phyloP scores from a whole-genome alignment of 352 stramenopile genomes.

The Phytophthora pinifolia region DNA sequence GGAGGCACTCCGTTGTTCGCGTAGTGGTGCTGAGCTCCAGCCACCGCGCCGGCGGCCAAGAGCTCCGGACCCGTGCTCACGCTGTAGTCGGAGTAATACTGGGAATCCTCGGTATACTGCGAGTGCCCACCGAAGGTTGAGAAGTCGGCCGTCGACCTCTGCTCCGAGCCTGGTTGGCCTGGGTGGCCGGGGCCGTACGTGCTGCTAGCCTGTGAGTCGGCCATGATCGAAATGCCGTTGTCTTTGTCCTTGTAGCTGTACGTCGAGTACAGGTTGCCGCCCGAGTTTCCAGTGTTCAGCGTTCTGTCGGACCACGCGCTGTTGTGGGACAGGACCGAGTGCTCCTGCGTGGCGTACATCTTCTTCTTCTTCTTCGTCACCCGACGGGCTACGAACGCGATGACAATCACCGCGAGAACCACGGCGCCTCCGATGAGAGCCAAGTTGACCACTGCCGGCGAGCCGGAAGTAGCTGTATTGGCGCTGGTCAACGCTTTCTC shows the following conservation, averaged over 20 bases:
- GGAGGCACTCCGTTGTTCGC: conserved; percentile 10
- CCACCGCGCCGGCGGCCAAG: conserved; percentile 4
- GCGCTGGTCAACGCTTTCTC: conserved; percentile 17
- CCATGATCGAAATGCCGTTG: conserved; percentile 25
- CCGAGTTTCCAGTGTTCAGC: conserved; percentile 11
- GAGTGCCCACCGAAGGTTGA: conserved; percentile 17
- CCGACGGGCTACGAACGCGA: conserved; percentile 48
- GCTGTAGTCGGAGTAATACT: conserved; percentile 39
- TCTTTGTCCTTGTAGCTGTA: conserved; percentile 33
- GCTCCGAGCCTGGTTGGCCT: conserved; percentile 21
- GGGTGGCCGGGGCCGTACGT: conserved; percentile 18
- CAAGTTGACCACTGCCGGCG: conserved; percentile 41
- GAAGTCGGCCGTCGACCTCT: conserved; percentile 36
- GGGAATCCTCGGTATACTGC: conserved; percentile 21
- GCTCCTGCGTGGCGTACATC: conserved; percentile 30
- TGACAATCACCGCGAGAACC: conserved; percentile 44
- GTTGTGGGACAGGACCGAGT: conserved; percentile 25
- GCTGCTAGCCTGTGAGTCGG: conserved; percentile 26
- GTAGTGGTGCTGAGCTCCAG: conserved; percentile 10
- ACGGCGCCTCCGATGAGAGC: conserved; percentile 44
- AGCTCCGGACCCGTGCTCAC: conserved; percentile 27
- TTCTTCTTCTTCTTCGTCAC: conserved; percentile 35
- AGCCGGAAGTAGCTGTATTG: conserved; percentile 10
- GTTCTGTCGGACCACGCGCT: conserved; percentile 28
- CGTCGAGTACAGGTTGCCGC: conserved; percentile 26